Conservation (phyloP, 768 basidiomycete genomes). For the Podaxis sp. region DNA sequence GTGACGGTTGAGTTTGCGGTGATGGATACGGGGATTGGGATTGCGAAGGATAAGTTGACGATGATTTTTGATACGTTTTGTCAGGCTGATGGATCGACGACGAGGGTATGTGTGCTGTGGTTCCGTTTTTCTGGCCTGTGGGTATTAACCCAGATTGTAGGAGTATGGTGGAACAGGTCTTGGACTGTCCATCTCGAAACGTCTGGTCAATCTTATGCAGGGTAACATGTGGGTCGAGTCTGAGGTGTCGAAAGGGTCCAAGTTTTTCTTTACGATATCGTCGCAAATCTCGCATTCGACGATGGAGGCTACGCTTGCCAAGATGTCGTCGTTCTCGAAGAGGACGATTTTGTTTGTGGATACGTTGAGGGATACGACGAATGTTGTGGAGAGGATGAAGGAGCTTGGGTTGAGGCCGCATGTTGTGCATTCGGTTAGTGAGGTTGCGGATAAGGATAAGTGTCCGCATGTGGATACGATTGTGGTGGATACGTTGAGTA, state of each 20-base stretch:
- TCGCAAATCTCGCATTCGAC: conserved; percentile 76
- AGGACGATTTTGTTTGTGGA: conserved; percentile 92
- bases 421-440: conserved; percentile 72
- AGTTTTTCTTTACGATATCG: conserved; percentile 95
- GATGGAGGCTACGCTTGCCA: conserved; percentile 65
- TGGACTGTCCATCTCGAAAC: conserved; percentile 95
- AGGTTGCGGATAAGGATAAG: conserved; percentile 76
- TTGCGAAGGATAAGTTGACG: conserved; percentile 96
- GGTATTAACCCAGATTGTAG: conserved; percentile 28
- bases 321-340: conserved; percentile 84
- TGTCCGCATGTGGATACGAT: conserved; percentile 93
- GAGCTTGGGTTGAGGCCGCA: conserved; percentile 78
- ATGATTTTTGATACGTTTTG: conserved; percentile 99
- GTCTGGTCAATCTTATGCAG: conserved; percentile 94
- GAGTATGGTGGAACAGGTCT: conserved; percentile 98
- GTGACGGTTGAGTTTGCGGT: conserved; percentile 97
- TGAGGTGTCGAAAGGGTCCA: conserved; percentile 87
- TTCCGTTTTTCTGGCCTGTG: conserved; percentile 2
- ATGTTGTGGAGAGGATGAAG: conserved; percentile 70
- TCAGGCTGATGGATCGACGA: conserved; percentile 98
- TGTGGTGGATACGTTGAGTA: conserved; percentile 82
- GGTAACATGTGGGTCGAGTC: conserved; percentile 99
- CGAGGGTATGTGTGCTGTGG: conserved; percentile 50
- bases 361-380: conserved; percentile 69
- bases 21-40: conserved; percentile 96